Evolutionary conservation across 176 grass and related monocot species (phyloP), one percentile per base, ranked within the genome.

Genomic region (Aegilops bicornis): DNA sequence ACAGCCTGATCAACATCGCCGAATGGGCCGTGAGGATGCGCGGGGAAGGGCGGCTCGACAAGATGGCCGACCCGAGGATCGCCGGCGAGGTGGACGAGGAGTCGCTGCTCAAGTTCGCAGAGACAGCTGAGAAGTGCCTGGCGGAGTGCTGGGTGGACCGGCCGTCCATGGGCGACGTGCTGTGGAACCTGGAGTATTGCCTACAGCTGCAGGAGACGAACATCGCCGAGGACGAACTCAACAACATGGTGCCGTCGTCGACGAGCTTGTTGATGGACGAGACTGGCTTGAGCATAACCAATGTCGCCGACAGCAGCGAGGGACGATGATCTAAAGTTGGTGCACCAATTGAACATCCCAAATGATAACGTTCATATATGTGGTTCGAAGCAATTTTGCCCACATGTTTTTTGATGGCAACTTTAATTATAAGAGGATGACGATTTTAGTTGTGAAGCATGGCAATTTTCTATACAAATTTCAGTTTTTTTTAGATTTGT

Each of bases 71-170:
- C 79, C 85, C 85, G 1, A 10, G 78, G 63, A 80, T 92, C 77
- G 19, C 61, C 59, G 88, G 75, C 1, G 56, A 86, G 79, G 65
- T 83, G 39, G 79, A 95, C 65, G 82, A 79, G 1, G 88, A 86
- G 64, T 92, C 93, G 35, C 17, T 95, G 61, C 83, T 72, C 77
- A 92, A 88, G 85, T 95, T 92, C 70, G 85, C 78, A 0, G 90
- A 92, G 79, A 95, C 73, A 2, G 90, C 83, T 7, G 85, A 83
- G 73, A 88, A 70, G 63, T 95, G 93, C 83, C 84, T 95, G 31
- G 79, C 88, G 2, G 87, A 95, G 19, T 86, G 84, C 70, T 68
- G 82, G 7, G 74, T 73, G 24, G 35, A 36, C 35, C 35, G 35
- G 35, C 35, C 35, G 35, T 36, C 35, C 35, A 36, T 36, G 35